A percentile compares a stretch with the other conserved stretches of the same genome.
Evolutionary conservation across 2,329 filamentous ascomycete species (phyloP).

Genomic region (Amesomyces nigricolor): DNA sequence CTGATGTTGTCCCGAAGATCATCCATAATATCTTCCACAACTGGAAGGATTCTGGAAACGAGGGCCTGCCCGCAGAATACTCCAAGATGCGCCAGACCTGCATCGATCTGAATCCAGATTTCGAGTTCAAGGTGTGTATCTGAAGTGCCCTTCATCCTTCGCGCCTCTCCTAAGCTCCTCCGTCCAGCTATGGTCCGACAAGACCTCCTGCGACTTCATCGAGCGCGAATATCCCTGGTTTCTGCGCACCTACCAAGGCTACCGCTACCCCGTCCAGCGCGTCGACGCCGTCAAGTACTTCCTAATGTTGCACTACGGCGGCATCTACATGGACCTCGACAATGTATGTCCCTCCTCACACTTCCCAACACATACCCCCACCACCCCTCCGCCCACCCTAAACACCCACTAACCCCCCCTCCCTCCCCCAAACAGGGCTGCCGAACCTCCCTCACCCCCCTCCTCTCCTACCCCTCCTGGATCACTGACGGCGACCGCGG

Average conservation of each 20-base stretch:
- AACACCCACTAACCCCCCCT: not conserved
- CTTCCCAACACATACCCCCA: too few relatives aligned
- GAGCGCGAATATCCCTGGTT: constrained; percentile 72
- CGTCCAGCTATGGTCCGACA: constrained; percentile 67
- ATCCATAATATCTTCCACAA: constrained; percentile 29
- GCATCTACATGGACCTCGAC: constrained; percentile 77
- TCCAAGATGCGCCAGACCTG: constrained; percentile 59
- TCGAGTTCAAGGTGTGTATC: constrained; percentile 61
- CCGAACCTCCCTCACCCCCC: constrained; percentile 21
- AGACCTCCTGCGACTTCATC: constrained; percentile 64
- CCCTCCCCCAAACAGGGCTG: constrained; percentile 17
- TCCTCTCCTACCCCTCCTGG: constrained; percentile 25
- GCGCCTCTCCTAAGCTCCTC: not conserved
- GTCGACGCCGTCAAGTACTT: constrained; percentile 78
- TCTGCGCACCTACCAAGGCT: constrained; percentile 66
- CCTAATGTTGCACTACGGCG: constrained; percentile 68
- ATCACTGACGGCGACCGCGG: constrained; percentile 26
- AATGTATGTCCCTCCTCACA: constrained; percentile 26
- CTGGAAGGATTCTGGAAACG: constrained; percentile 41
- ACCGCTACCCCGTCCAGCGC: constrained; percentile 69
- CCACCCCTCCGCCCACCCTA: not conserved
- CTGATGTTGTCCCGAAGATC: constrained; percentile 22
- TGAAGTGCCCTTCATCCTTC: too few relatives aligned
- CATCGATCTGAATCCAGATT: constrained; percentile 61
- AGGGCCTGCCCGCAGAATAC: constrained; percentile 63